Evolutionary conservation across 108 stramenopile species (phyloP).

Genomic region (Epipyxis sp.): DNA sequence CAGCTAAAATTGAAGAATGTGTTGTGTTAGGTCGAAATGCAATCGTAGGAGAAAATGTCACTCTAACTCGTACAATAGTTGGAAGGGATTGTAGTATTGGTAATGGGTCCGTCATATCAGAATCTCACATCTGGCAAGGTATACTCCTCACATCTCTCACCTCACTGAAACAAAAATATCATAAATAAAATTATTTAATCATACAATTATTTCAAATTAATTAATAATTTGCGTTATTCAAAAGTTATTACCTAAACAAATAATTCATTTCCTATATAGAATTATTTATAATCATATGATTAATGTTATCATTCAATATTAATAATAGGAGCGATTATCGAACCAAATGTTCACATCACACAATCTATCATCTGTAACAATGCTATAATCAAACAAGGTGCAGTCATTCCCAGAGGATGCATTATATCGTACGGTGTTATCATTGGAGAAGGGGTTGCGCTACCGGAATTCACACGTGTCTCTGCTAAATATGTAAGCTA

Average conservation of each 20-base stretch:
- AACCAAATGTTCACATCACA: background rate
- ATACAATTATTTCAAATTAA: no score
- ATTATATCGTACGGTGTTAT: background rate
- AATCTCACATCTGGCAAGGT: slow-evolving; percentile 26
- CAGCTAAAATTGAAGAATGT: background rate
- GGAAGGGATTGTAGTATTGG: background rate
- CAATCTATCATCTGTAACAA: background rate
- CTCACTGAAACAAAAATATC: no score
- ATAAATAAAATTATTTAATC: no score
- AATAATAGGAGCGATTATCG: background rate
- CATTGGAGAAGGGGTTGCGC: background rate
- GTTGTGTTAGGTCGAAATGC: slow-evolving; percentile 5
- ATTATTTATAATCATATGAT: no score
- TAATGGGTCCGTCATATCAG: background rate
- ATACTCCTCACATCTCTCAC: no score
- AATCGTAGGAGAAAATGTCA: background rate
- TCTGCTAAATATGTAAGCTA: background rate
- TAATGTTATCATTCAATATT: no score
- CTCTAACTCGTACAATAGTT: background rate
- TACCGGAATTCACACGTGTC: background rate
- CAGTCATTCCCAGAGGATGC: background rate
- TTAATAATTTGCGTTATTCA: no score
- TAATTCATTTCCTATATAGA: no score
- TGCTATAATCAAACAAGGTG: background rate
- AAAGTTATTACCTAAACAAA: no score